Evolutionary conservation across 2,329 filamentous ascomycete genomes (phyloP).

Genomic region (Cytospora leucostoma): DNA sequence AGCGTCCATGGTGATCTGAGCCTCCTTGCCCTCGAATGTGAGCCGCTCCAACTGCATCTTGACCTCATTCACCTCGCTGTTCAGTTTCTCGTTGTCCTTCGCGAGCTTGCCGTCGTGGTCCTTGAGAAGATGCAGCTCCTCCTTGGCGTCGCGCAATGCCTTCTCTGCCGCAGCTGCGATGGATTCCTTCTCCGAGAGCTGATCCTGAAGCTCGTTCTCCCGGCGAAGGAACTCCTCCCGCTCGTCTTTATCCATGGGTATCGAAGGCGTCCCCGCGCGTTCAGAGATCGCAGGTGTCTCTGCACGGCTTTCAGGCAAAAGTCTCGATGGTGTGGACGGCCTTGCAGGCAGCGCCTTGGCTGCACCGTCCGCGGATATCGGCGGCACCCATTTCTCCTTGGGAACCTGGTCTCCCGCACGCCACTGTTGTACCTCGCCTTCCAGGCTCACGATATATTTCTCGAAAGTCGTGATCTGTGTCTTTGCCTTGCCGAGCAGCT

Average conservation of each 20-base stretch:
- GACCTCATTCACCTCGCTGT: conserved; percentile 84
- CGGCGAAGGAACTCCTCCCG: conserved; percentile 92
- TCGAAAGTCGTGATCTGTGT: conserved; percentile 87
- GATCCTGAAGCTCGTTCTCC: conserved; percentile 96
- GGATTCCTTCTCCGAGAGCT: conserved; percentile 89
- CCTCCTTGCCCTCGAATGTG: conserved; percentile 94
- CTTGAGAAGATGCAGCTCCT: conserved; percentile 82
- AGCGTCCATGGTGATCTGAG: conserved; percentile 95
- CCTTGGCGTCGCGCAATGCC: conserved; percentile 76
- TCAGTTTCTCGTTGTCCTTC: conserved; percentile 88
- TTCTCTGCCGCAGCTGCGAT: conserved; percentile 79
- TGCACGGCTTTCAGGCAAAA: conserved; percentile 58
- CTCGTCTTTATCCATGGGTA: conserved; percentile 93
- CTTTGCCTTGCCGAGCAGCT: conserved; percentile 88
- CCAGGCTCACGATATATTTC: conserved; percentile 78
- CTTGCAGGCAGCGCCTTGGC: conserved; percentile 48
- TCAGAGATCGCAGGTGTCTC: conserved; percentile 72
- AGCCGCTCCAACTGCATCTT: conserved; percentile 97
- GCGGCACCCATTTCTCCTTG: conserved; percentile 81
- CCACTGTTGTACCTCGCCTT: conserved; percentile 85
- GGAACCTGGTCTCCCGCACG: conserved; percentile 85
- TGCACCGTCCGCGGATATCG: conserved; percentile 58
- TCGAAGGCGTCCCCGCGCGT: conserved; percentile 80
- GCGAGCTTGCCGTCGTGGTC: conserved; percentile 80
- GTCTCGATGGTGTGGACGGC: conserved; percentile 55